Evolutionary conservation across 805 yeast genomes (phyloP).

Genomic region (Yamadazyma philogaea): DNA sequence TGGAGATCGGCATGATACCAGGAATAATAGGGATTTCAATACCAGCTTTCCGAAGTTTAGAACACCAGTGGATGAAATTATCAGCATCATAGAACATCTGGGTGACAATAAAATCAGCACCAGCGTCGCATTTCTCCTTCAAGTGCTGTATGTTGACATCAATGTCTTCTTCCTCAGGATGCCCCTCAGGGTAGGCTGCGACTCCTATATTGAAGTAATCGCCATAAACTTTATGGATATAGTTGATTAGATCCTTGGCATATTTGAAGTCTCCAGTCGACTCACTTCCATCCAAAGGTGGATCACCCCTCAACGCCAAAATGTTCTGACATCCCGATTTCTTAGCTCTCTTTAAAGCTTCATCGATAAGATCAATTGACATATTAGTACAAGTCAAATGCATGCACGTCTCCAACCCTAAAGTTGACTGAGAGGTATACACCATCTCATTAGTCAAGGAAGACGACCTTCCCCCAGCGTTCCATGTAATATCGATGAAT

Average conservation of each 20-base stretch:
- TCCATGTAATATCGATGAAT: constrained; percentile 96
- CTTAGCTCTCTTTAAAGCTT: constrained; percentile 81
- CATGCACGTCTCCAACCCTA: constrained; percentile 96
- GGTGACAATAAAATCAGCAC: constrained; percentile 90
- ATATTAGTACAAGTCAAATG: constrained; percentile 96
- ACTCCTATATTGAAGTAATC: constrained; percentile 92
- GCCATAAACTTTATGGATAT: constrained; percentile 76
- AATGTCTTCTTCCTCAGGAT: constrained; percentile 73
- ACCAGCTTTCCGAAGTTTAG: constrained; percentile 64
- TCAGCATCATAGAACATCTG: constrained; percentile 97
- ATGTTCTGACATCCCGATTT: constrained; percentile 94
- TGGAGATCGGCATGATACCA: constrained; percentile 98
- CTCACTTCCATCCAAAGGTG: constrained; percentile 73
- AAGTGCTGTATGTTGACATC: constrained; percentile 53
- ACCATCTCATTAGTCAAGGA: constrained; percentile 88
- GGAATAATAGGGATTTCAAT: constrained; percentile 87
- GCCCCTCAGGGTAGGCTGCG: constrained; percentile 98
- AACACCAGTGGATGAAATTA: constrained; percentile 79
- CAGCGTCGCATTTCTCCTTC: constrained; percentile 88
- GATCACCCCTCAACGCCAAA: constrained; percentile 92
- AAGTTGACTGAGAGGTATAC: constrained; percentile 80
- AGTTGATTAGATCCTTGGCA: constrained; percentile 80
- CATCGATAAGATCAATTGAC: constrained; percentile 76
- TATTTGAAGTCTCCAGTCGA: constrained; percentile 81
- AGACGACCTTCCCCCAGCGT: constrained; percentile 91